Base-by-base conservation (phyloP, 2,329 filamentous ascomycete species). In the Nakataea oryzae region DNA sequence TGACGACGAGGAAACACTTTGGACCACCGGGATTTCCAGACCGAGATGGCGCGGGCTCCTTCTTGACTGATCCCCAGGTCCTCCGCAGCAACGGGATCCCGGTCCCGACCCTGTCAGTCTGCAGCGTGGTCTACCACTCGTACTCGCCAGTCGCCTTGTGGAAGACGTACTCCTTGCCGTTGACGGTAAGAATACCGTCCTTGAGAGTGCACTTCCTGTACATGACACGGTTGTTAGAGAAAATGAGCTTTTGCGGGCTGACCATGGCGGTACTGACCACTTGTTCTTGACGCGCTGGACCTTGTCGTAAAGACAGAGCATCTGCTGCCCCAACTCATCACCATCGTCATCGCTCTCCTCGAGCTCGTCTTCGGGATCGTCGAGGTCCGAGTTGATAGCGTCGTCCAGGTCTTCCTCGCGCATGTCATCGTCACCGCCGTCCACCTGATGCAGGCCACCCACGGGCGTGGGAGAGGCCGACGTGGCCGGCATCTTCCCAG, bases 271-370 rank as follows among this genome's bases (percentile, higher is more conserved):
- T 32, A 76, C 81, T 60, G 73, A 87, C 90, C 90, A 95, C 85
- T 95, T 99, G 79, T 97, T 99, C 86, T 99, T 99, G 70, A 97
- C 95, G 58, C 95, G 85, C 77, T 97, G 93, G 12, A 99, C 95
- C 79, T 99, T 99, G 79, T 99, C 95, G 73, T 99, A 99, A 73
- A 96, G 97, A 79, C 95, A 99, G 54, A 99, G 86, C 90, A 99
- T 97, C 72, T 96, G 93, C 68, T 96, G 90, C 1, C 88, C 87
- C 66, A 89, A 84, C 47, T 87, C 85, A 56, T 96, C 93, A 64
- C 96, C 91, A 17, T 92, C 90, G 60, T 95, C 93, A 41, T 95
- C 91, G 28, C 93, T 90, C 28, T 95, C 91, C 32, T 90, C 87
- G 24, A 86, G 76, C 13, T 91, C 87, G 64, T 97, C 95, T 65